Base-by-base conservation (phyloP, 1,139 yeast genomes). In the Suhomyces coccinellae region DNA sequence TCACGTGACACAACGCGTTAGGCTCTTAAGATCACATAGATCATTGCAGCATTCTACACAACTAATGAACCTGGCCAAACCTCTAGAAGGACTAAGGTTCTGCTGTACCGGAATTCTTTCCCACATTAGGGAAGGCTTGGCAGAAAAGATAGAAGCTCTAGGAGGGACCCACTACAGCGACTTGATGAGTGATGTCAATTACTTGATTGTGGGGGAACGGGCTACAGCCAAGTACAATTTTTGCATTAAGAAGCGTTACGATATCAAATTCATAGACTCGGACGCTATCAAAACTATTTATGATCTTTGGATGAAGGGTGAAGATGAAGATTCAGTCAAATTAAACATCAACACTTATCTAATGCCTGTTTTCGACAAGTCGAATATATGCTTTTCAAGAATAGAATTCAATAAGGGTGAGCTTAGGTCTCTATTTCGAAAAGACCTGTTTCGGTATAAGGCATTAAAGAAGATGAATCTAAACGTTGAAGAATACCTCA, bases 191-290 rank as follows among this genome's bases (percentile, higher is more conserved):
- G 88, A 83, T 59, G 87, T 84, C 8, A 75, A 79, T 42, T 80
- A 79, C 49, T 65, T 88, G 37, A 71, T 88, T 4, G 93, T 87
- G 14, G 95, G 93, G 1, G 75, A 75, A 45, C 62, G 81, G 29
- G 69, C 77, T 51, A 82, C 95, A 0, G 85, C 82, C 24, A 88
- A 88, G 63, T 87, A 83, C 63, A 68, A 68, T 46, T 87, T 75
- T 61, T 83, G 87, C 41, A 78, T 85, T 1, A 69, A 71, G 50
- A 70, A 75, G 45, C 66, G 95, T 46, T 65, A 70, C 38, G 93
- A 87, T 59, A 74, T 88, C 38, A 64, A 65, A 38, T 80, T 87
- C 53, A 58, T 88, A 17, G 62, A 66, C 12, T 75, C 82, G 0
- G 71, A 72, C 1, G 66, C 77, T 27, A 66, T 87, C 3, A 55